Evolutionary conservation across 768 basidiomycete species (phyloP).

Genomic region (Kwoniella heveanensis): DNA sequence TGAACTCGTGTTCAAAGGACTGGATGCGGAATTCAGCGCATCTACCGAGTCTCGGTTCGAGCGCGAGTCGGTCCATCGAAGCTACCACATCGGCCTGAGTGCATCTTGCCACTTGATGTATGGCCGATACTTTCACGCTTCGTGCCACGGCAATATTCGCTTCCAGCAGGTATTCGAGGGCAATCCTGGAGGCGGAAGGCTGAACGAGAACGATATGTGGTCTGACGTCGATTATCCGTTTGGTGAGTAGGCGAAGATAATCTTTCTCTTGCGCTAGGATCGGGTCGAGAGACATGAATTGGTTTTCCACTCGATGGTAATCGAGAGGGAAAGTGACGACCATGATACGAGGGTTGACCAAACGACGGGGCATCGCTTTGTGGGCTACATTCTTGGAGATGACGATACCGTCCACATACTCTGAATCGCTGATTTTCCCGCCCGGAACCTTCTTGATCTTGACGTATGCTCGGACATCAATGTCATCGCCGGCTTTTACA

Average conservation of each 20-base stretch:
- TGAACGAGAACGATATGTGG: constrained; percentile 92
- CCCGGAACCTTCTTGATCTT: constrained; percentile 99
- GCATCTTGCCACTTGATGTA: constrained; percentile 86
- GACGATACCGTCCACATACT: constrained; percentile 94
- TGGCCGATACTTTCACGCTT: constrained; percentile 81
- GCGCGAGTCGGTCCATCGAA: constrained; percentile 88
- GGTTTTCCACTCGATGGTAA: constrained; percentile 71
- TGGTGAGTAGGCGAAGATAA: constrained; percentile 82
- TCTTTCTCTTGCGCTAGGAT: constrained; percentile 90
- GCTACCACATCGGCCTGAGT: constrained; percentile 93
- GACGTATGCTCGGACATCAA: constrained; percentile 92
- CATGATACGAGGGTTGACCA: constrained; percentile 90
- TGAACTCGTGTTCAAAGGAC: constrained; percentile 90
- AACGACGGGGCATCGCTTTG: constrained; percentile 82
- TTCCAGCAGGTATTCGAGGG: constrained; percentile 79
- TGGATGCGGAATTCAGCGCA: constrained; percentile 83
- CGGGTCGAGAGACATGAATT: constrained; percentile 89
- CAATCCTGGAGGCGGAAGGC: constrained; percentile 85
- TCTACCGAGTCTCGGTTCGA: constrained; percentile 86
- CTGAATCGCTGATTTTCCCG: constrained; percentile 85
- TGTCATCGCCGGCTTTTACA: constrained; percentile 74
- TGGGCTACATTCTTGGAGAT: constrained; percentile 98
- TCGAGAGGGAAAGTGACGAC: constrained; percentile 89
- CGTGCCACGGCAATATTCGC: constrained; percentile 88
- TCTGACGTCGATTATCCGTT: constrained; percentile 82